These are phyloP conservation scores for Naganishia antarctica DNA, from an alignment of 768 basidiomycete genomes.

Conservation along the genomic window DNA sequence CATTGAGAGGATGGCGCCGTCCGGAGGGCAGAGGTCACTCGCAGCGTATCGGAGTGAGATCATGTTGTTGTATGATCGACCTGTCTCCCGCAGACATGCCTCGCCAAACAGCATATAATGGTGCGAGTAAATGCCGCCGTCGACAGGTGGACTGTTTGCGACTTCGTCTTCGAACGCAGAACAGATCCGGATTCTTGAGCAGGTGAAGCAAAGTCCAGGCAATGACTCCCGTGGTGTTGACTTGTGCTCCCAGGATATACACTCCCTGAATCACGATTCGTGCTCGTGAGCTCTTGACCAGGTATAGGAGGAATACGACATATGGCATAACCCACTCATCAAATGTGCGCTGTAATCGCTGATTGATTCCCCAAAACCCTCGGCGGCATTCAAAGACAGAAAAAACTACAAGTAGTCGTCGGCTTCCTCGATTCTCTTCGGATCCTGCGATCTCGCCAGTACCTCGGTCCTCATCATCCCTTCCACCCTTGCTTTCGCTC, in stretches of 20 bases:
- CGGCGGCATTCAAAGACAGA: not conserved
- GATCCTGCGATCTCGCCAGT: not conserved
- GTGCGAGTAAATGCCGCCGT: not conserved
- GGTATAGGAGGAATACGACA: too few relatives aligned
- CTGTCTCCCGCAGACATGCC: conserved; percentile 16
- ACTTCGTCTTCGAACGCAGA: conserved; percentile 13
- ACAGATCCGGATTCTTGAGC: not conserved
- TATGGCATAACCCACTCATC: not conserved
- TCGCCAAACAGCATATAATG: conserved; percentile 16
- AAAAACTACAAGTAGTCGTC: conserved; percentile 21
- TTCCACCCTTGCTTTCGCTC: not conserved
- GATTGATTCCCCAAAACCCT: not conserved
- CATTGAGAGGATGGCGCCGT: too few relatives aligned
- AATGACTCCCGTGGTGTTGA: not conserved
- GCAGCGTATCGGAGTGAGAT: not conserved
- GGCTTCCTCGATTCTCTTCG: not conserved
- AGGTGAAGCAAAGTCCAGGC: conserved; percentile 20
- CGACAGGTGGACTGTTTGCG: not conserved
- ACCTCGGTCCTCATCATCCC: conserved; percentile 14
- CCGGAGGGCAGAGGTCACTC: too few relatives aligned
- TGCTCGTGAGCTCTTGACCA: too few relatives aligned
- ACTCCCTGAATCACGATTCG: not conserved
- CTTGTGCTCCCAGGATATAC: not conserved
- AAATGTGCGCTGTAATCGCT: conserved; percentile 1
- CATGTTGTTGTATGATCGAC: not conserved